A percentile compares a stretch with the other conserved stretches of the same genome.
Conservation (phyloP, 768 basidiomycete species). For the Dacryopinax spathularia region DNA sequence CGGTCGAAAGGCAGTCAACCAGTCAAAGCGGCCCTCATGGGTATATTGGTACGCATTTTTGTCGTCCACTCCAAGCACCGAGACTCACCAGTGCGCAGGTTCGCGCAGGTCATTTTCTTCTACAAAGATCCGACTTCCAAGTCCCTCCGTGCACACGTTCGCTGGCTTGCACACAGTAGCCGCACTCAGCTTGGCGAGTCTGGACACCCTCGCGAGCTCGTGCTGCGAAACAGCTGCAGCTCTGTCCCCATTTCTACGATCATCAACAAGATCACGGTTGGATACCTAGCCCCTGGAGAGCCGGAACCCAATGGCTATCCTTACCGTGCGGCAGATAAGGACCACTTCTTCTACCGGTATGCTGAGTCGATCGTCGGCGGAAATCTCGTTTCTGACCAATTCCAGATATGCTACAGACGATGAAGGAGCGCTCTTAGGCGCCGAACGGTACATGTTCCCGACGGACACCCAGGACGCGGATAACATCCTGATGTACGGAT, state of each 20-base stretch:
- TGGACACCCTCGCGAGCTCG: conserved; percentile 49
- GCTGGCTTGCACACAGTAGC: conserved; percentile 61
- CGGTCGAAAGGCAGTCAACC: no score
- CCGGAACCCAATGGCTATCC: conserved; percentile 19
- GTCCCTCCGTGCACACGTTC: conserved; percentile 37
- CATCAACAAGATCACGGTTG: conserved; percentile 36
- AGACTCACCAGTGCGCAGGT: no score
- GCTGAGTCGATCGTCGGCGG: conserved; percentile 2
- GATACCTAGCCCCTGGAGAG: conserved; percentile 18
- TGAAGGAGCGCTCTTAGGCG: neutral
- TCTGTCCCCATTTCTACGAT: conserved; percentile 29
- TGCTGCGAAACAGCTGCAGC: conserved; percentile 43
- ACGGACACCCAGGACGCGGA: neutral
- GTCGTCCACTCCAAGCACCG: no score
- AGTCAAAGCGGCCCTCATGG: no score
- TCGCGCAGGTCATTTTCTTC: conserved; percentile 48
- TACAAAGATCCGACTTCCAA: conserved; percentile 25
- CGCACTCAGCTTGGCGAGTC: conserved; percentile 48
- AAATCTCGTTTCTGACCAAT: neutral
- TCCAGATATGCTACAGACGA: neutral
- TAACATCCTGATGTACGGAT: neutral
- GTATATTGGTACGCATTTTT: neutral
- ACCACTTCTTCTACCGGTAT: conserved; percentile 48
- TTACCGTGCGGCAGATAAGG: conserved; percentile 5
- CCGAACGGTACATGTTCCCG: neutral